These are phyloP conservation scores for Solanum hybrid DNA, from an alignment of 305 asterid genomes.

Conservation along the genomic window DNA sequence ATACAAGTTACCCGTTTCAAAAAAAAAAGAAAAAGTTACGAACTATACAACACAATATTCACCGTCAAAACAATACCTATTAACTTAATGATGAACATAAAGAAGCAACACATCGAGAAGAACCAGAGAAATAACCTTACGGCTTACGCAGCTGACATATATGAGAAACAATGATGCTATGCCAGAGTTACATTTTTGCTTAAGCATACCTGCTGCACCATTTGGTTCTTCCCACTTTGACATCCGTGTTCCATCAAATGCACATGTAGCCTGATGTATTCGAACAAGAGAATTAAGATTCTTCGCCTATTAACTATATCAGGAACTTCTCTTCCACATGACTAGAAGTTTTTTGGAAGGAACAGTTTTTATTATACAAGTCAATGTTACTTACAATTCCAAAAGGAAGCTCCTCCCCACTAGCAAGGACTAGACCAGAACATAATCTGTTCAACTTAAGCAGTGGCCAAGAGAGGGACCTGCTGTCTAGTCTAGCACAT, in stretches of 20 bases:
- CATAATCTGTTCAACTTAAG: slow-evolving; percentile 71
- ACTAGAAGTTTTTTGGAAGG: neutral
- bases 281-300: slow-evolving; percentile 4
- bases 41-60: neutral
- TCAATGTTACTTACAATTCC: slow-evolving; percentile 62
- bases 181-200: neutral
- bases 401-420: slow-evolving; percentile 98
- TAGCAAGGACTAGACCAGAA: slow-evolving; percentile 80
- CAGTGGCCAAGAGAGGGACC: slow-evolving; percentile 73
- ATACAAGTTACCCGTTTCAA: too few species aligned
- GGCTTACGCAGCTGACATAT: neutral
- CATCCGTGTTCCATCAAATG: slow-evolving; percentile 97
- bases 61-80: neutral
- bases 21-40: too few species aligned
- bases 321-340: slow-evolving; percentile 11
- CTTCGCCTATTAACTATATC: slow-evolving; percentile 5
- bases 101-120: neutral
- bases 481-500: slow-evolving; percentile 36
- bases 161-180: neutral
- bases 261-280: slow-evolving; percentile 61
- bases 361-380: slow-evolving; percentile 6
- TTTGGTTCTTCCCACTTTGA: slow-evolving; percentile 99
- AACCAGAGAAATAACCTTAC: neutral
- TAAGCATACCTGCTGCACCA: slow-evolving; percentile 74
- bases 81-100: neutral